Base-by-base conservation (phyloP, 345 rosid species). In the Boechera divaricarpa region DNA sequence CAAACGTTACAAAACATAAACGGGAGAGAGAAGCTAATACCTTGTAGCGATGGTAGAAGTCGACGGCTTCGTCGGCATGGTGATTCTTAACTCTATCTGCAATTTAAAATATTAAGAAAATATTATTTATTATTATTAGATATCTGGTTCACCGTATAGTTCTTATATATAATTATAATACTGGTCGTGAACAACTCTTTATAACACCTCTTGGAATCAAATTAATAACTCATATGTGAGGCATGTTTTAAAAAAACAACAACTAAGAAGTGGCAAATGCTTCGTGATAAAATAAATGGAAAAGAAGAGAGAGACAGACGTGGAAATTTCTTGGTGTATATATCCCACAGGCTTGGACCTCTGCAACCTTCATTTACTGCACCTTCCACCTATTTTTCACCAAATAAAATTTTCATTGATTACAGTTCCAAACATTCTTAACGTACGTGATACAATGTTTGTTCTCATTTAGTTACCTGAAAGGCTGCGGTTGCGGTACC, bases 281-380 rank as follows among this genome's bases (percentile, higher is more conserved):
- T 59, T 59, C 28, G 26, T 59, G 12, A 0, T 5, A 18, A 5
- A 38, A 38, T 49, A 36, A 41, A 55, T 33, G 7, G 59, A 33
- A 33, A 41, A 54, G 26, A 26, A 74, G 41, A 69, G 55, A 75
- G 35, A 66, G 29, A 1, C 36, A 35, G 6, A 83, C 84, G 47
- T 61, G 84, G 84, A 49, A 10, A 63, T 67, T 64, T 67, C 65
- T 68, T 58, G 10, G 29, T 58, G 42, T 56, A 78, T 21, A 68
- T 52, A 68, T 83, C 86, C 86, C 86, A 83, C 26, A 83, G 8
- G 73, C 84, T 83, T 51, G 84, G 84, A 49, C 86, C 84, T 80
- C 81, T 77, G 41, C 86, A 82, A 67, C 79, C 73, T 71, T 80
- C 84, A 59, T 56, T 38, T 48, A 73, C 86, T 26, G 82, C 86